phyloP scores from a whole-genome alignment of 2,329 filamentous ascomycete genomes.

The Microsporum audouinii region DNA sequence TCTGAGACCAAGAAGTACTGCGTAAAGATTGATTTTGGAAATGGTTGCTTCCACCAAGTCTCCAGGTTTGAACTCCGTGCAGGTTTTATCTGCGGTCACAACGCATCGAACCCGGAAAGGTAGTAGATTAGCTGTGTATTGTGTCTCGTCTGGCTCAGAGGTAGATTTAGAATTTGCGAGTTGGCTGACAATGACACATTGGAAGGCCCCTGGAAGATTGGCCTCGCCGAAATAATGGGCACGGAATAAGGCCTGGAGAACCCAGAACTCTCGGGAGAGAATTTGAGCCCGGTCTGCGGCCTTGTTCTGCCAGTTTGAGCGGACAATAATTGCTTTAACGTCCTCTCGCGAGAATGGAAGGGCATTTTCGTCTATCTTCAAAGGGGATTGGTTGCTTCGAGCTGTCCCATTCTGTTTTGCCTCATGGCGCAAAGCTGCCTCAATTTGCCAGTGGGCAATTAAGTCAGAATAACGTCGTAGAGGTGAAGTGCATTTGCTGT shows the following conservation, averaged over 20 bases:
- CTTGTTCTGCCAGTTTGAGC: constrained; percentile 33
- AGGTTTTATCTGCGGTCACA: constrained; percentile 8
- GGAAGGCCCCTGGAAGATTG: constrained; percentile 39
- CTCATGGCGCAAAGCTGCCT: constrained; percentile 49
- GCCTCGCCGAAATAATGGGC: constrained; percentile 46
- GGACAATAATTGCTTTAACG: constrained; percentile 40
- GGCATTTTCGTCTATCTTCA: constrained; percentile 21
- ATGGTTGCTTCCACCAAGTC: constrained; percentile 16
- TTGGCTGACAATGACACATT: constrained; percentile 25
- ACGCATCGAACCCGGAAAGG: constrained; percentile 16
- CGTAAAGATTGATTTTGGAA: constrained; percentile 14
- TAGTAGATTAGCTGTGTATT: constrained; percentile 14
- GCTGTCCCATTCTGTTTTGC: constrained; percentile 17
- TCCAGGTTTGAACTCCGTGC: constrained; percentile 10
- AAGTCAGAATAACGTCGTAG: constrained; percentile 51
- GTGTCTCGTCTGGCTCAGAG: background rate
- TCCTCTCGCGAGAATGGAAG: constrained; percentile 39
- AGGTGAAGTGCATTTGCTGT: constrained; percentile 50
- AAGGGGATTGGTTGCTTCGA: constrained; percentile 31
- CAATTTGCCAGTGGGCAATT: constrained; percentile 53
- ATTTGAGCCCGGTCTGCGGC: constrained; percentile 30
- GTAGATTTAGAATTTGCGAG: constrained; percentile 20
- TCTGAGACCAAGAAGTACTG: constrained; percentile 10
- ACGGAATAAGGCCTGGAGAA: constrained; percentile 44
- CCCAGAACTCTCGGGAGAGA: constrained; percentile 38